Conservation (phyloP, 345 rosid species). For the Brassica nigra region DNA sequence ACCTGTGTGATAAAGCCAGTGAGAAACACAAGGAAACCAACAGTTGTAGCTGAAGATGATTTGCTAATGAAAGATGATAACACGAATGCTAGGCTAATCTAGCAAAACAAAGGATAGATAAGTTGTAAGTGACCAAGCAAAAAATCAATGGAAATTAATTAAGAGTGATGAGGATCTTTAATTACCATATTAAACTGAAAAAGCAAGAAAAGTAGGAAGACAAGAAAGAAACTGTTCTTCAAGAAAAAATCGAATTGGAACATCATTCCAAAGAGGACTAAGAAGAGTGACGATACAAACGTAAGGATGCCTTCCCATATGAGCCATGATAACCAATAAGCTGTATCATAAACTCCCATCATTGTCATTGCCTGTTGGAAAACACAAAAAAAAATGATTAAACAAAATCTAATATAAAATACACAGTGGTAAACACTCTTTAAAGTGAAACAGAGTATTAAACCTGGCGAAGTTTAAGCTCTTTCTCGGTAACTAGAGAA, state of each 20-base stretch:
- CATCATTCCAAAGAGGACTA: constrained; percentile 87
- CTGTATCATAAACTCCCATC: constrained; percentile 85
- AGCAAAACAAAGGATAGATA: constrained; percentile 36
- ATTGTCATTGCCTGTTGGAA: constrained; percentile 77
- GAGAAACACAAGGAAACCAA: constrained; percentile 77
- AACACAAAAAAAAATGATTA: constrained; percentile 57
- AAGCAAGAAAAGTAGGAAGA: constrained; percentile 74
- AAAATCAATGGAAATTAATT: constrained; percentile 3
- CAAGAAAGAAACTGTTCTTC: constrained; percentile 70
- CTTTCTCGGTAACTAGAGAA: constrained; percentile 73
- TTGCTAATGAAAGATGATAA: constrained; percentile 76
- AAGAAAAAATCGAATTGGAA: constrained; percentile 84
- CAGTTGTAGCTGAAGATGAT: constrained; percentile 75
- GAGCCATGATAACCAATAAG: constrained; percentile 92
- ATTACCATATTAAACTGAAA: constrained; percentile 86
- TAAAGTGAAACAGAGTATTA: neutral
- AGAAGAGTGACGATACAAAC: constrained; percentile 68
- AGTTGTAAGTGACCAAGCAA: neutral
- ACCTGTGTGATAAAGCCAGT: constrained; percentile 82
- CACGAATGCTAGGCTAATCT: constrained; percentile 82
- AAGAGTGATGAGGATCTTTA: constrained; percentile 16
- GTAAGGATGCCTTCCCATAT: constrained; percentile 76
- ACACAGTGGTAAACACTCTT: constrained; percentile 55
- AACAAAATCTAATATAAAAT: constrained; percentile 27
- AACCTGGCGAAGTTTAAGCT: constrained; percentile 97